A percentile compares a stretch with the other conserved stretches of the same genome.
Conservation (phyloP, 2,329 filamentous ascomycete genomes). For the Cladobotryum protrusum region DNA sequence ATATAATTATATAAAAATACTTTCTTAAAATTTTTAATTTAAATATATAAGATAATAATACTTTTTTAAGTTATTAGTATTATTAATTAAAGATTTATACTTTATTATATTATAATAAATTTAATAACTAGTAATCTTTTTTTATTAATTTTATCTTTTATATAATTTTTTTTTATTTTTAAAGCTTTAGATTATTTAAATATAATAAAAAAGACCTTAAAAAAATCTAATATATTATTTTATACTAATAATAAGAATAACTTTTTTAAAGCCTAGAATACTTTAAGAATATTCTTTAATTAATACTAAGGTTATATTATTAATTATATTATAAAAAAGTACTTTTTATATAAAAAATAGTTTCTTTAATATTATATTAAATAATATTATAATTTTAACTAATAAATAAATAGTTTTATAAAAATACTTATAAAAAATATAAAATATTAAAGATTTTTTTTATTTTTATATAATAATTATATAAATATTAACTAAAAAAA, state of each 20-base stretch:
- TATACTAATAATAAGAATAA: neutral
- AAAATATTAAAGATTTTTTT: too few species aligned
- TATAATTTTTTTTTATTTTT: neutral
- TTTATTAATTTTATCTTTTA: too few species aligned
- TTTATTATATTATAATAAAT: neutral
- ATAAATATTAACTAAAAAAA: too few species aligned
- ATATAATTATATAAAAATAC: neutral
- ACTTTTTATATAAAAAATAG: conserved; percentile 3
- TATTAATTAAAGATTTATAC: neutral
- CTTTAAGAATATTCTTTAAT: conserved; percentile 1
- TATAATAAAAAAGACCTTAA: neutral
- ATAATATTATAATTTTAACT: too few species aligned
- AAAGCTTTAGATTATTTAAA: neutral
- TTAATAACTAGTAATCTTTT: neutral
- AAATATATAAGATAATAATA: neutral
- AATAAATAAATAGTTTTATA: too few species aligned
- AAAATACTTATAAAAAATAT: too few species aligned
- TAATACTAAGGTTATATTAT: conserved; percentile 1
- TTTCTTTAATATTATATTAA: conserved; percentile 3
- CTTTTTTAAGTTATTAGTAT: too few species aligned
- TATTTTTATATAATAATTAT: too few species aligned
- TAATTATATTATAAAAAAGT: neutral
- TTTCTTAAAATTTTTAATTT: neutral
- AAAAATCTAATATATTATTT: neutral
- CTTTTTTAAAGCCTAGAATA: neutral